Conservation (phyloP, 2,329 filamentous ascomycete genomes). For the Blastomyces percursus region DNA sequence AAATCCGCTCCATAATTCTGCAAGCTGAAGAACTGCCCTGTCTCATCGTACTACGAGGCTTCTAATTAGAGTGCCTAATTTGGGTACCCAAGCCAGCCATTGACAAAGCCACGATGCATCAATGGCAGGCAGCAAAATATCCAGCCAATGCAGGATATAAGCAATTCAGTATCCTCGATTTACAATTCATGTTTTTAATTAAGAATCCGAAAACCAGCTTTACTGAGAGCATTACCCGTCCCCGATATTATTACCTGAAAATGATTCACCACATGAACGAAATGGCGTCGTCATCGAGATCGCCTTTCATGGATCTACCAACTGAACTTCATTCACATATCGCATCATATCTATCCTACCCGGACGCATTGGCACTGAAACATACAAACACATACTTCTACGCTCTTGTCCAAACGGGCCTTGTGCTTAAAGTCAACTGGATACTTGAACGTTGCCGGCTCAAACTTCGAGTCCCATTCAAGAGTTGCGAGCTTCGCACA, state of each 20-base stretch:
- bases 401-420: slow-evolving; percentile 52
- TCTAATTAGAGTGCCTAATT: neutral
- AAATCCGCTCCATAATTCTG: neutral
- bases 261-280: neutral
- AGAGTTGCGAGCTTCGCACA: slow-evolving; percentile 33
- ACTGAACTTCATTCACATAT: slow-evolving; percentile 58
- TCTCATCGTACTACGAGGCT: neutral
- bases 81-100: neutral
- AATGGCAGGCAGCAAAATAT: slow-evolving; percentile 4
- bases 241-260: neutral
- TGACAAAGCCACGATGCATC: neutral
- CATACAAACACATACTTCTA: slow-evolving; percentile 56
- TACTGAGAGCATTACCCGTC: neutral
- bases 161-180: neutral
- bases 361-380: slow-evolving; percentile 60
- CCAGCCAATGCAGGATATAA: neutral
- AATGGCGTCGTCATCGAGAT: neutral
- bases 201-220: neutral
- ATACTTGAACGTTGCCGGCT: slow-evolving; percentile 52
- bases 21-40: neutral
- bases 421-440: slow-evolving; percentile 58
- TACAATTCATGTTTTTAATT: neutral
- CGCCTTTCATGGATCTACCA: slow-evolving; percentile 43
- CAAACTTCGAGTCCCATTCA: slow-evolving; percentile 55
- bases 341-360: slow-evolving; percentile 51